Conservation (phyloP, 768 basidiomycete genomes). For the Agaricus subrufescens region DNA sequence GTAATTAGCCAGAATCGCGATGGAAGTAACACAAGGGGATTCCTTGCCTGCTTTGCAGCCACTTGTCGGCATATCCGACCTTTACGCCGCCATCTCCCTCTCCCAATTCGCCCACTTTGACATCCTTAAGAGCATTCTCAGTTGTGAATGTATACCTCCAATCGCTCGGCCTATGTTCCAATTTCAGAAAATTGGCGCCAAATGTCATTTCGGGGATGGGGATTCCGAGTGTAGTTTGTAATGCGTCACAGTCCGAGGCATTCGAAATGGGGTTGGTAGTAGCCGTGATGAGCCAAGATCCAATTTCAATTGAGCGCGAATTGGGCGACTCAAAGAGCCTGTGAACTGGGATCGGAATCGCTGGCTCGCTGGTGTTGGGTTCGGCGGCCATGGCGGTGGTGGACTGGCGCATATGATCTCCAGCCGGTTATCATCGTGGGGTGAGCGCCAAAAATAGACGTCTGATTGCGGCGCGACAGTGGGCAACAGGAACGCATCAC, state of each 20-base stretch:
- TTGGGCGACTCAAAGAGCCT: slow-evolving; percentile 65
- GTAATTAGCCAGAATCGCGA: slow-evolving; percentile 8
- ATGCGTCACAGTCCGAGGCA: slow-evolving; percentile 65
- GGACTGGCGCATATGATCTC: not conserved
- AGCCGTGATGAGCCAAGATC: slow-evolving; percentile 66
- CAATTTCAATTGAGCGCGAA: slow-evolving; percentile 62
- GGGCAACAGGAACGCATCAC: no score
- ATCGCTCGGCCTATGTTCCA: slow-evolving; percentile 61
- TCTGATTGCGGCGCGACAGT: not conserved
- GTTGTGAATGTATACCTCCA: slow-evolving; percentile 68
- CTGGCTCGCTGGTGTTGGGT: slow-evolving; percentile 17
- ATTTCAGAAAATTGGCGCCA: slow-evolving; percentile 70
- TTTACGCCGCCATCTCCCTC: slow-evolving; percentile 89
- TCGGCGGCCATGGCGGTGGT: not conserved
- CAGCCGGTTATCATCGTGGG: not conserved
- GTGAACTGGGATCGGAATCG: slow-evolving; percentile 50
- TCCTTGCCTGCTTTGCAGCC: slow-evolving; percentile 82
- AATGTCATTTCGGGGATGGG: slow-evolving; percentile 98
- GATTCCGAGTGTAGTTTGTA: slow-evolving; percentile 62
- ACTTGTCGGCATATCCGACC: slow-evolving; percentile 92
- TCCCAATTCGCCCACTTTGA: slow-evolving; percentile 71
- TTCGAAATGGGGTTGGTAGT: slow-evolving; percentile 78
- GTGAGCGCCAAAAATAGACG: not conserved
- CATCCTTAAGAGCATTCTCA: slow-evolving; percentile 59
- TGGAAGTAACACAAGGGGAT: slow-evolving; percentile 12